These are phyloP conservation scores for Tetrapisispora fleetii DNA, from an alignment of 805 yeast species.

Conservation along the genomic window DNA sequence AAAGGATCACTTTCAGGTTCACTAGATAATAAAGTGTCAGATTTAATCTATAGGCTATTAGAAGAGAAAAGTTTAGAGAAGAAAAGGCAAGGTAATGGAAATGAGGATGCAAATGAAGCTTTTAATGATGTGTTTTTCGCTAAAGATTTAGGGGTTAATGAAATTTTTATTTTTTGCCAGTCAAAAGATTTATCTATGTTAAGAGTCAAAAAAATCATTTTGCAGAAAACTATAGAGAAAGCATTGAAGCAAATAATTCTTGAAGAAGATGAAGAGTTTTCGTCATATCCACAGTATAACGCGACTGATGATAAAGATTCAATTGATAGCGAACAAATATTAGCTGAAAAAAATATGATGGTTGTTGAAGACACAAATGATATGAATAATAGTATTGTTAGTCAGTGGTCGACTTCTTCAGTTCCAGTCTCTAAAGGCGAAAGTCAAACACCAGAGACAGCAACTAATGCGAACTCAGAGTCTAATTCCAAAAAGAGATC, in stretches of 20 bases:
- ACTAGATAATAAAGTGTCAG: conserved; percentile 49
- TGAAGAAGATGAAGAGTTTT: conserved; percentile 53
- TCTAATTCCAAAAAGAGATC: conserved; percentile 38
- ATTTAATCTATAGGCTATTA: conserved; percentile 44
- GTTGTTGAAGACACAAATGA: conserved; percentile 54
- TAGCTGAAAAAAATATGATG: conserved; percentile 42
- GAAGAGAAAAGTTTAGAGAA: conserved; percentile 48
- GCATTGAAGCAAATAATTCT: conserved; percentile 45
- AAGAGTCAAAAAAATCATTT: conserved; percentile 54
- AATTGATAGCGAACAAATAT: conserved; percentile 30
- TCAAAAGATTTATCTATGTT: conserved; percentile 55
- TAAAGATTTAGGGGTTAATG: conserved; percentile 41
- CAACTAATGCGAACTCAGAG: conserved; percentile 1
- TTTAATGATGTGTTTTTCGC: conserved; percentile 44
- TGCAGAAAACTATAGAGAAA: conserved; percentile 56
- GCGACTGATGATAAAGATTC: conserved; percentile 22
- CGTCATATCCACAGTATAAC: conserved; percentile 14
- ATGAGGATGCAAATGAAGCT: conserved; percentile 26
- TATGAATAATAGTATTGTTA: conserved; percentile 68
- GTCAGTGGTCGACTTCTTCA: conserved; percentile 43
- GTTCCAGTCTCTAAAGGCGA: conserved; percentile 6
- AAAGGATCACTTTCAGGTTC: conserved; percentile 21
- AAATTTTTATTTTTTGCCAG: conserved; percentile 51
- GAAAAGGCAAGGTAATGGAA: conserved; percentile 26
- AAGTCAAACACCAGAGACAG: conserved; percentile 6